Conservation (phyloP, 73 alveolate genomes). For the Halteria grandinella region DNA sequence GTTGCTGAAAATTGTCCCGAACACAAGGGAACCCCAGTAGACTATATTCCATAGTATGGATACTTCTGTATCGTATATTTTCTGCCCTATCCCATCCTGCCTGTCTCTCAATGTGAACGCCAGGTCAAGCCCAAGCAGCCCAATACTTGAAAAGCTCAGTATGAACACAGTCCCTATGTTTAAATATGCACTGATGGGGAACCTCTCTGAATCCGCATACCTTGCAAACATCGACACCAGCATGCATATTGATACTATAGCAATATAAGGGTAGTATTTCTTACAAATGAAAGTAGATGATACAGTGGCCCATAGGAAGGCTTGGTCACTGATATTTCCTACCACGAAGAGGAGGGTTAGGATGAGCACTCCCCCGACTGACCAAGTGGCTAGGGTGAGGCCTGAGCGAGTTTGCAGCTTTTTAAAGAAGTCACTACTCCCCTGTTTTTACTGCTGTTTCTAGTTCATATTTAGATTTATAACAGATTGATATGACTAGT, state of each 20-base stretch:
- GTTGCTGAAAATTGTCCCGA: conserved; percentile 48
- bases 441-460: no score
- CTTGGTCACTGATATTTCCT: no score
- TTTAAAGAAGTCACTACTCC: no score
- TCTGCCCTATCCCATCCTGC: not conserved
- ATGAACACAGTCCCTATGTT: conserved; percentile 54
- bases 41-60: conserved; percentile 50
- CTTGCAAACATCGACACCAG: conserved; percentile 38
- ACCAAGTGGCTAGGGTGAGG: no score
- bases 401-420: no score
- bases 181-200: conserved; percentile 58
- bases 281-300: no score
- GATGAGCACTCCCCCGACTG: not conserved
- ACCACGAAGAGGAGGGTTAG: not conserved
- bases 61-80: conserved; percentile 5
- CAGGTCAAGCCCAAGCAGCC: conserved; percentile 43
- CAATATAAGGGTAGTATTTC: no score
- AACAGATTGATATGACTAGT: no score
- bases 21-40: conserved; percentile 57
- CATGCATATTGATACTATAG: conserved; percentile 30
- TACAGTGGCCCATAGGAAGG: no score
- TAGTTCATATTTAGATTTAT: no score
- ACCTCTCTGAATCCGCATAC: conserved; percentile 47
- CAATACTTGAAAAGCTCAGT: conserved; percentile 33
- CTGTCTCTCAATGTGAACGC: conserved; percentile 27